These are phyloP conservation scores for Aureobasidium mangrovei DNA, from an alignment of 2,329 filamentous ascomycete species.

Conservation along the genomic window DNA sequence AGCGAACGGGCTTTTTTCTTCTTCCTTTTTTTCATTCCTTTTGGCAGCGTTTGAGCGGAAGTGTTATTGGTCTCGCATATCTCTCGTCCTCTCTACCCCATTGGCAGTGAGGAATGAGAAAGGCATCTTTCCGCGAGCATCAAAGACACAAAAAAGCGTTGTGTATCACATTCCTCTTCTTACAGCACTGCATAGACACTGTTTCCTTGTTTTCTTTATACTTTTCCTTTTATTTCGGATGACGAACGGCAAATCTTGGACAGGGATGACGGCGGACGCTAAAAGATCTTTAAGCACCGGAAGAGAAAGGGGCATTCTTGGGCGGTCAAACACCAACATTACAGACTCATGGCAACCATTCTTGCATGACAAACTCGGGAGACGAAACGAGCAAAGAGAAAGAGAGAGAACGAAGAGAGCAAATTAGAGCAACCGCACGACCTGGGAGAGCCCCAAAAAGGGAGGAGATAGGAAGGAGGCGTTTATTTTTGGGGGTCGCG, in stretches of 20 bases:
- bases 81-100: not conserved
- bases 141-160: not conserved
- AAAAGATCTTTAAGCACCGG: no score
- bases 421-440: no score
- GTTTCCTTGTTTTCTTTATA: not conserved
- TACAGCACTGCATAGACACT: not conserved
- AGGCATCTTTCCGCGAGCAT: not conserved
- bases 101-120: not conserved
- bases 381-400: no score
- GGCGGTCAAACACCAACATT: no score
- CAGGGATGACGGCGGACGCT: no score
- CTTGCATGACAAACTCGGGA: no score
- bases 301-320: no score
- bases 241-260: not conserved
- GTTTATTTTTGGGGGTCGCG: no score
- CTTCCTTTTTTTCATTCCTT: not conserved
- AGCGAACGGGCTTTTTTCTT: slow-evolving; percentile 5
- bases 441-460: no score
- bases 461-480: no score
- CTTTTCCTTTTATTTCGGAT: not conserved
- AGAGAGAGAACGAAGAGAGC: no score
- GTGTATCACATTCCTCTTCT: not conserved
- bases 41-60: slow-evolving; percentile 9
- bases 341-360: no score
- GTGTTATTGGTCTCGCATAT: not conserved